Conservation (phyloP, 495 filamentous ascomycete species). For the Peziza echinospora region DNA sequence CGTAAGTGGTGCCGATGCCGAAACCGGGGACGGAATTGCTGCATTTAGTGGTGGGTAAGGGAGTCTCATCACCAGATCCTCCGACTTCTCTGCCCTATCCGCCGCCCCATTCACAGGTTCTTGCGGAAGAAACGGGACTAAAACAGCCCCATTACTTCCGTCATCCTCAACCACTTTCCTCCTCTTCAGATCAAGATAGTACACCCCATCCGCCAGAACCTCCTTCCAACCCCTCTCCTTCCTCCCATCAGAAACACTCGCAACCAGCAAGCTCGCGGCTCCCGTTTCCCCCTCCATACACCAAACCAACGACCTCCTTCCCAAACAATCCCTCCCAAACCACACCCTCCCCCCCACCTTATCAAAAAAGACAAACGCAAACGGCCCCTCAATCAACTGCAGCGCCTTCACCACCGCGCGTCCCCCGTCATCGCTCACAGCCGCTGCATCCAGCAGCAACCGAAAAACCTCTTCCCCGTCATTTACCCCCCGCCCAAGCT, state of each 20-base stretch:
- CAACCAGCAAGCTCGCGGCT: no score
- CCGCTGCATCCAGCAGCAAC: constrained; percentile 31
- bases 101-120: no score
- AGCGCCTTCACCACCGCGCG: constrained; percentile 31
- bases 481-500: constrained; percentile 30
- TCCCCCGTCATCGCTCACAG: constrained; percentile 12
- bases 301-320: constrained; percentile 57
- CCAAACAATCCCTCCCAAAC: constrained; percentile 70
- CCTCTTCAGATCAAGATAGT: constrained; percentile 33
- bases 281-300: no score
- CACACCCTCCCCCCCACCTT: constrained; percentile 34
- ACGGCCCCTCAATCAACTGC: constrained; percentile 55
- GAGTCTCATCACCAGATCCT: constrained; percentile 25
- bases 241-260: constrained; percentile 47
- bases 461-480: constrained; percentile 54
- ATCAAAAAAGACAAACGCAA: constrained; percentile 80
- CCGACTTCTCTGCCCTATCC: constrained; percentile 18
- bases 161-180: constrained; percentile 1
- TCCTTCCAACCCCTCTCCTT: constrained; percentile 41
- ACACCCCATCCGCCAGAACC: constrained; percentile 61
- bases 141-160: no score
- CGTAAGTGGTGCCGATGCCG: constrained; percentile 18
- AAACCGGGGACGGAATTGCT: neutral
- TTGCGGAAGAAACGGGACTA: constrained; percentile 20
- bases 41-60: constrained; percentile 1